These are phyloP conservation scores for Cladosporium oxysporum DNA, from an alignment of 2,329 filamentous ascomycete species.

Conservation along the genomic window DNA sequence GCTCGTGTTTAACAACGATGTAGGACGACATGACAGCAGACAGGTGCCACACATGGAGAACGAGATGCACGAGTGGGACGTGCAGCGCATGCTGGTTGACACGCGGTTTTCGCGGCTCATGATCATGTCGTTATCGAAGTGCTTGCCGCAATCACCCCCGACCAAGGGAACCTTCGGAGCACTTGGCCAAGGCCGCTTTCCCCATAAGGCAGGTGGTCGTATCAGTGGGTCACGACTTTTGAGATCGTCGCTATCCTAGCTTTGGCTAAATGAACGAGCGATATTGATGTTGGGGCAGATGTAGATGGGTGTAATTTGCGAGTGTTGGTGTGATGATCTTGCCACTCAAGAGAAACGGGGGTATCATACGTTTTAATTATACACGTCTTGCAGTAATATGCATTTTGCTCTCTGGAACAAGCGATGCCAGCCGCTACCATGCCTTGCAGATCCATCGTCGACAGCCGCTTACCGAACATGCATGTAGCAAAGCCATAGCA, in stretches of 20 bases:
- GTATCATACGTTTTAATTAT: slow-evolving; percentile 6
- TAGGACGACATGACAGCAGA: slow-evolving; percentile 7
- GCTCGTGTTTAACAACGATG: neutral
- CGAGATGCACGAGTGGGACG: neutral
- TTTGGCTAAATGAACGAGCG: neutral
- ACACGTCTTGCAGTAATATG: neutral
- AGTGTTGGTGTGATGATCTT: neutral
- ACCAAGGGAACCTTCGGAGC: neutral
- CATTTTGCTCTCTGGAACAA: neutral
- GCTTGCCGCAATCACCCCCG: neutral
- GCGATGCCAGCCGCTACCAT: neutral
- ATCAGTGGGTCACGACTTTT: neutral
- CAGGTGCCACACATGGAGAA: slow-evolving; percentile 2
- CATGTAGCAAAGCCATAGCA: neutral
- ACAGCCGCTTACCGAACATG: neutral
- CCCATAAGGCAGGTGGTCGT: neutral
- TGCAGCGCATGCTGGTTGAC: slow-evolving; percentile 8
- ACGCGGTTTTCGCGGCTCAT: neutral
- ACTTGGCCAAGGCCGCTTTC: neutral
- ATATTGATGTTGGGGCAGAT: neutral
- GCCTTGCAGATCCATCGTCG: neutral
- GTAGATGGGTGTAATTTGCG: neutral
- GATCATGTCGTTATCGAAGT: slow-evolving; percentile 14
- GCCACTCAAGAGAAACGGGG: neutral
- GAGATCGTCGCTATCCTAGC: neutral